These are phyloP conservation scores for Fusarium illudens DNA, from an alignment of 2,329 filamentous ascomycete genomes.

Conservation along the genomic window DNA sequence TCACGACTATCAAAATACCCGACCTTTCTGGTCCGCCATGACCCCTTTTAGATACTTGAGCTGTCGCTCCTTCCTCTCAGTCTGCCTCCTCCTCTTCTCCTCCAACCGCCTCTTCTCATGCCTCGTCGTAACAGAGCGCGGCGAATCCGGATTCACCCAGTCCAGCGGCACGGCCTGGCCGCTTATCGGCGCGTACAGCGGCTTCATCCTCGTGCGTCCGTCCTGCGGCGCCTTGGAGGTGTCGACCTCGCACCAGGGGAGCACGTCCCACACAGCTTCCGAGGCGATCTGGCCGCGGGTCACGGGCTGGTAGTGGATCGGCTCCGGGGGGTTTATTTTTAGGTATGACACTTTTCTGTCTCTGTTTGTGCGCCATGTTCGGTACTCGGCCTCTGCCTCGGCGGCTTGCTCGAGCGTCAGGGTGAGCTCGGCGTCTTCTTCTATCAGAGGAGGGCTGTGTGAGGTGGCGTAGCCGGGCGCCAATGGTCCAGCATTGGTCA, in stretches of 20 bases:
- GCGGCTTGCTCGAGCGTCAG: background rate
- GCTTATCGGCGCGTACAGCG: background rate
- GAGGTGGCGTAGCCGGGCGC: slow-evolving; percentile 16
- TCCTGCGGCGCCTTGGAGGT: background rate
- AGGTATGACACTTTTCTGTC: background rate
- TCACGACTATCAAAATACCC: too few species aligned
- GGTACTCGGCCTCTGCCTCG: background rate
- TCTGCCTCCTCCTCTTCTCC: background rate
- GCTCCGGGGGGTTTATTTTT: background rate
- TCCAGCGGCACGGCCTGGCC: background rate
- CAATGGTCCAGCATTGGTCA: slow-evolving; percentile 21
- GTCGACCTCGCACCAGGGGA: background rate
- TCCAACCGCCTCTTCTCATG: background rate
- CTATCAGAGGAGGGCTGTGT: background rate
- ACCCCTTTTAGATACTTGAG: background rate
- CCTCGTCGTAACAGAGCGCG: background rate
- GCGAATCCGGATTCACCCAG: background rate
- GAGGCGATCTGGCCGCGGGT: background rate
- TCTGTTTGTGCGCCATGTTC: background rate
- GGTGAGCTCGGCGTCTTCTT: background rate
- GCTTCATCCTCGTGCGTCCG: background rate
- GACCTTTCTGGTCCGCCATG: background rate
- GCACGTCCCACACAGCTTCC: background rate
- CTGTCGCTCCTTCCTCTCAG: background rate
- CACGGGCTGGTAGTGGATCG: background rate